A percentile compares a stretch with the other conserved stretches of the same genome.
phyloP scores from a whole-genome alignment of 1,284 basidiomycete species.

The Trametes versicolor region DNA sequence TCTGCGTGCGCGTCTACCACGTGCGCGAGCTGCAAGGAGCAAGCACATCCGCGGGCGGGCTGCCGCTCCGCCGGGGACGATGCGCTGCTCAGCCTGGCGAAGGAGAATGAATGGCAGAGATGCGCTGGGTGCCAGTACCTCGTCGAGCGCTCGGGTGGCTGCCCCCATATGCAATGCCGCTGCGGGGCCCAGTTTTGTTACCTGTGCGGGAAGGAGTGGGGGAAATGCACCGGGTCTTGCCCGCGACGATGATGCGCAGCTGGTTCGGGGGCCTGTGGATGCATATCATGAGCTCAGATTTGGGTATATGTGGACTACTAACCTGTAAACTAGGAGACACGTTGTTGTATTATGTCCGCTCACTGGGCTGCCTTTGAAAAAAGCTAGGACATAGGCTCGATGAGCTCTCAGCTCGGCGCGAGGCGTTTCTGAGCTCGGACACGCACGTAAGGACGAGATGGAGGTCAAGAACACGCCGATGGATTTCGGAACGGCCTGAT shows the following conservation, averaged over 20 bases:
- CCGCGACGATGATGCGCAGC: slow-evolving; percentile 48
- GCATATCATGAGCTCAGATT: neutral
- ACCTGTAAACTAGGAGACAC: too few relatives aligned
- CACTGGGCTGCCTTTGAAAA: too few relatives aligned
- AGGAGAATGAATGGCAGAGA: slow-evolving; percentile 49
- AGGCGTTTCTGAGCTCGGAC: too few relatives aligned
- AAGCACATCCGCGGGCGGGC: neutral
- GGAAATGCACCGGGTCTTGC: slow-evolving; percentile 44
- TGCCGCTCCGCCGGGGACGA: slow-evolving; percentile 35
- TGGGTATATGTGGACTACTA: too few relatives aligned
- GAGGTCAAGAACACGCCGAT: too few relatives aligned
- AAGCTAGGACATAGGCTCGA: too few relatives aligned
- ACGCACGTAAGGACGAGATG: slow-evolving; percentile 57
- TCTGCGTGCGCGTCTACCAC: slow-evolving; percentile 2
- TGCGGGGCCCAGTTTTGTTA: slow-evolving; percentile 56
- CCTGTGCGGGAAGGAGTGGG: slow-evolving; percentile 50
- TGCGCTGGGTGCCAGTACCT: slow-evolving; percentile 52
- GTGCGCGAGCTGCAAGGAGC: slow-evolving; percentile 16
- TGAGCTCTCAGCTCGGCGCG: too few relatives aligned
- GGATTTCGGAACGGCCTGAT: too few relatives aligned
- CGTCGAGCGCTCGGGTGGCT: slow-evolving; percentile 51
- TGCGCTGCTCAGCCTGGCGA: slow-evolving; percentile 44
- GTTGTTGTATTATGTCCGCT: too few relatives aligned
- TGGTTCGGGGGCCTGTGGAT: neutral
- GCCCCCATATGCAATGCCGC: slow-evolving; percentile 55